Conservation (phyloP, 495 filamentous ascomycete genomes). For the Xylaria longipes region DNA sequence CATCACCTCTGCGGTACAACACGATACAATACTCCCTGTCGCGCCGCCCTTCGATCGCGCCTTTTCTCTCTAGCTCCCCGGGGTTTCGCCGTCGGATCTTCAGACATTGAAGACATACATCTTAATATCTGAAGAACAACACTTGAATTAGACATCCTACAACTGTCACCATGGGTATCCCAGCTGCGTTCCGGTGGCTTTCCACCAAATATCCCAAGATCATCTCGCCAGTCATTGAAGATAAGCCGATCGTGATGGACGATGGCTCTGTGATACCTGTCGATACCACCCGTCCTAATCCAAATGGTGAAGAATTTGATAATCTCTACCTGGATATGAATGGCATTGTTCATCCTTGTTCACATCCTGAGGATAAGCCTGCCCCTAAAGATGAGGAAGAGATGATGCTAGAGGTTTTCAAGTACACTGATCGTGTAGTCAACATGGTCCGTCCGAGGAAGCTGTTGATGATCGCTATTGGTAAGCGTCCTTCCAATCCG, state of each 20-base stretch:
- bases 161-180: conserved; percentile 81
- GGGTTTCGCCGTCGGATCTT: background rate
- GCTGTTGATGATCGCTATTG: conserved; percentile 95
- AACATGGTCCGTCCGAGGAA: conserved; percentile 98
- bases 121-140: conserved; percentile 13
- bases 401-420: conserved; percentile 99
- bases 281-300: conserved; percentile 83
- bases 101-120: background rate
- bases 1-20: background rate
- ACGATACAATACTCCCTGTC: background rate
- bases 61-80: background rate
- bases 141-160: conserved; percentile 2
- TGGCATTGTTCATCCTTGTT: conserved; percentile 98
- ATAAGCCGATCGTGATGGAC: conserved; percentile 73
- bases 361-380: conserved; percentile 92
- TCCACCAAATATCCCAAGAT: conserved; percentile 97
- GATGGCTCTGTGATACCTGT: conserved; percentile 84
- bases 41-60: background rate
- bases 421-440: conserved; percentile 95
- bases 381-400: conserved; percentile 93
- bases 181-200: conserved; percentile 91
- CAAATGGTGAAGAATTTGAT: conserved; percentile 97
- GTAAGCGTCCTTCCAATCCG: conserved; percentile 59
- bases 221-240: conserved; percentile 87
- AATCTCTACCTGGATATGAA: conserved; percentile 99